A percentile compares a stretch with the other conserved stretches of the same genome.
These are phyloP conservation scores for Martensiomyces pterosporus DNA, from an alignment of 192 early-diverging fungal genomes.

Conservation along the genomic window DNA sequence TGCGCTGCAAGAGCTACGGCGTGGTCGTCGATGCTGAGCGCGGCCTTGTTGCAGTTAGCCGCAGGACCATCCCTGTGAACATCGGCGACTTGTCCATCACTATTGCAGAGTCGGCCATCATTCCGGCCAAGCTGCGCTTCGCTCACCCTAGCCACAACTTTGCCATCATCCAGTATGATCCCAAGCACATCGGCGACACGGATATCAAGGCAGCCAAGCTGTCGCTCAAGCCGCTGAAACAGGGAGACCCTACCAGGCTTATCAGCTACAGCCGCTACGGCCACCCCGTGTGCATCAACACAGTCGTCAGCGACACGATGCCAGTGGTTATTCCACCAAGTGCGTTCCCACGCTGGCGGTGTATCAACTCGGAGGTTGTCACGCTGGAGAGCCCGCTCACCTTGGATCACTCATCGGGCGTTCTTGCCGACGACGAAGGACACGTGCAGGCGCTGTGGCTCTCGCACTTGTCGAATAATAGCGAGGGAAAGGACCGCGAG, in stretches of 20 bases:
- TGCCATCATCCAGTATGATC: slow-evolving; percentile 79
- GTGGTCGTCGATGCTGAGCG: slow-evolving; percentile 71
- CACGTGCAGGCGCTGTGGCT: slow-evolving; percentile 36
- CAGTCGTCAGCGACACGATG: slow-evolving; percentile 57
- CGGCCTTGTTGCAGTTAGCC: slow-evolving; percentile 78
- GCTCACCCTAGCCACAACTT: slow-evolving; percentile 88
- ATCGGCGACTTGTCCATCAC: slow-evolving; percentile 79
- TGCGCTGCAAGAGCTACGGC: slow-evolving; percentile 51
- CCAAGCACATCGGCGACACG: slow-evolving; percentile 66
- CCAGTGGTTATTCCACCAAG: slow-evolving; percentile 45
- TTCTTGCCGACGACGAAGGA: slow-evolving; percentile 37
- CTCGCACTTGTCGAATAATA: slow-evolving; percentile 22
- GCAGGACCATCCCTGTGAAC: slow-evolving; percentile 74
- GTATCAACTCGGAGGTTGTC: slow-evolving; percentile 36
- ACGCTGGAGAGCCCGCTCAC: slow-evolving; percentile 30
- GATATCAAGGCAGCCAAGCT: slow-evolving; percentile 63
- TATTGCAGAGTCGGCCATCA: slow-evolving; percentile 82
- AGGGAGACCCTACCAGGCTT: slow-evolving; percentile 61
- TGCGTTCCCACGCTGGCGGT: slow-evolving; percentile 32
- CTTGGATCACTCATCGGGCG: slow-evolving; percentile 22
- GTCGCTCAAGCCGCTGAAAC: slow-evolving; percentile 54
- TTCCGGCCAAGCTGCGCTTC: slow-evolving; percentile 78
- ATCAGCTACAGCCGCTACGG: slow-evolving; percentile 56
- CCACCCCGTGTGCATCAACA: slow-evolving; percentile 57
- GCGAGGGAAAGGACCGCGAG: slow-evolving; percentile 50